phyloP scores from a whole-genome alignment of 257 asterid species.

The Schizonepeta tenuifolia region DNA sequence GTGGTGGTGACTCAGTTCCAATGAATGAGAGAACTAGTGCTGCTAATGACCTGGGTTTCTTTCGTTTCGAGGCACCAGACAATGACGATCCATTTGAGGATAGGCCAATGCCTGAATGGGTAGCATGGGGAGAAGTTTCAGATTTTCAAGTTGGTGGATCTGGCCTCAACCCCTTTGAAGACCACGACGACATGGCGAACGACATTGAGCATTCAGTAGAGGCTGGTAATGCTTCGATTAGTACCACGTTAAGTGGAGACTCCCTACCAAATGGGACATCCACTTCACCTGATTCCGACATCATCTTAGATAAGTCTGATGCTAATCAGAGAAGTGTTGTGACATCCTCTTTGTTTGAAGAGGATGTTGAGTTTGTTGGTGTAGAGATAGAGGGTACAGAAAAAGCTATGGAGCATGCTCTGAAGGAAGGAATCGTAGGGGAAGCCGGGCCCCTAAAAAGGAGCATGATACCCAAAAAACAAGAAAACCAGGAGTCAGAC shows the following conservation, averaged over 20 bases:
- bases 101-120: slow-evolving; percentile 94
- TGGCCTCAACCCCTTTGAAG: slow-evolving; percentile 70
- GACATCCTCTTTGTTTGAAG: slow-evolving; percentile 90
- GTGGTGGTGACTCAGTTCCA: slow-evolving; percentile 31
- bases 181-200: slow-evolving; percentile 37
- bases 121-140: slow-evolving; percentile 79
- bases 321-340: slow-evolving; percentile 45
- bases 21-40: slow-evolving; percentile 42
- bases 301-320: slow-evolving; percentile 43
- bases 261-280: slow-evolving; percentile 51
- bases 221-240: slow-evolving; percentile 30
- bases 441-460: slow-evolving; percentile 83
- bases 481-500: slow-evolving; percentile 57
- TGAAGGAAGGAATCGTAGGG: slow-evolving; percentile 92
- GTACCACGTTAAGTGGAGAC: slow-evolving; percentile 50
- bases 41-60: slow-evolving; percentile 58
- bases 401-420: slow-evolving; percentile 87
- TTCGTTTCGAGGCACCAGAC: slow-evolving; percentile 67
- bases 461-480: slow-evolving; percentile 48
- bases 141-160: slow-evolving; percentile 68
- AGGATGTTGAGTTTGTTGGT: slow-evolving; percentile 97
- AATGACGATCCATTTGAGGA: slow-evolving; percentile 78
- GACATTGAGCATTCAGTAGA: slow-evolving; percentile 38
- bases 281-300: slow-evolving; percentile 43
- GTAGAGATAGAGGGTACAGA: slow-evolving; percentile 86